Base-by-base conservation (phyloP, 306 rosid species). In the Senna tora region DNA sequence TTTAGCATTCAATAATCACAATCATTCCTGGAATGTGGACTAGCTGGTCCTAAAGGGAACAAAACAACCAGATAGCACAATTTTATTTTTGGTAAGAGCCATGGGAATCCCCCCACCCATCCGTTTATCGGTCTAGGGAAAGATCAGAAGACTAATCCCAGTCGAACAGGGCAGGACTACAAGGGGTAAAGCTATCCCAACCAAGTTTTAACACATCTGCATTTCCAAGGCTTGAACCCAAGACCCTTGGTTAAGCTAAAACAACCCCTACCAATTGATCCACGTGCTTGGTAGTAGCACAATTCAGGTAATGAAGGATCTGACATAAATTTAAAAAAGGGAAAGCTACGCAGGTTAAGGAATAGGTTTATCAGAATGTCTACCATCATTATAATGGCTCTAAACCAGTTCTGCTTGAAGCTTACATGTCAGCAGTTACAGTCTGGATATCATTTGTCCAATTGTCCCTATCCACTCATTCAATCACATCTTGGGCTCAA, bases 41-140 rank as follows among this genome's bases (percentile, higher is more conserved):
- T 54, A 46, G 17, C 32, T 28, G 4, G 9, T 19, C 14, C 34
- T 43, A 15, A 55, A 67, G 47, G 50, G 39, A 34, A 55, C 46
- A 46, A 46, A 17, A 28, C 50, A 71, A 72, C 22, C 39, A 15
- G 60, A 60, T 62, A 32, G 66, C 51, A 71, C 47, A 21, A 45
- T n/a, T 39, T n/a, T n/a, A n/a, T n/a, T n/a, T n/a, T n/a, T n/a
- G n/a, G n/a, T n/a, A n/a, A n/a, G n/a, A n/a, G n/a, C n/a, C n/a
- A n/a, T n/a, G n/a, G n/a, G n/a, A n/a, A n/a, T n/a, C n/a, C n/a
- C n/a, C n/a, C n/a, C n/a, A n/a, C n/a, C n/a, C n/a, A n/a, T n/a
- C n/a, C n/a, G n/a, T n/a, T n/a, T n/a, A n/a, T n/a, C n/a, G n/a
- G n/a, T n/a, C n/a, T n/a, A n/a, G n/a, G n/a, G n/a, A n/a, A n/a